These are phyloP conservation scores for Fusarium caatingaense DNA, from an alignment of 2,329 filamentous ascomycete genomes.

Conservation along the genomic window DNA sequence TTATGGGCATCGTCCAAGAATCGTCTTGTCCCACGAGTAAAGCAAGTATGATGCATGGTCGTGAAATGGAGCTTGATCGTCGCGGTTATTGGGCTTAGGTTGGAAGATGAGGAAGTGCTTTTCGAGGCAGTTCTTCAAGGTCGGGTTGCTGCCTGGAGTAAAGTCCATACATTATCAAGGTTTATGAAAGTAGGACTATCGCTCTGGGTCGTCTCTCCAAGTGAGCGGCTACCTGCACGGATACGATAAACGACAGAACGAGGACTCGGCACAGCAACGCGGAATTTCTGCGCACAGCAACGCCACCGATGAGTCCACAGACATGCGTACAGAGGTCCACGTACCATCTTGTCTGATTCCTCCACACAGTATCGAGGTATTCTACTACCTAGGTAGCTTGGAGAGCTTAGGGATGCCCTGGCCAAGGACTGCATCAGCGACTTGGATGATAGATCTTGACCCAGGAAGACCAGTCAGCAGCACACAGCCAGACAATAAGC, in stretches of 20 bases:
- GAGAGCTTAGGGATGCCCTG: too few relatives aligned
- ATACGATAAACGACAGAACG: not conserved
- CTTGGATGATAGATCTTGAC: not conserved
- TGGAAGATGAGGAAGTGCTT: too few relatives aligned
- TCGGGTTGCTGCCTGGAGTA: too few relatives aligned
- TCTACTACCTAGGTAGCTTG: too few relatives aligned
- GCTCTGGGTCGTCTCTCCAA: not conserved
- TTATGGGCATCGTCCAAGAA: not conserved
- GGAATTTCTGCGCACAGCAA: too few relatives aligned
- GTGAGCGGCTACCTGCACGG: accelerated
- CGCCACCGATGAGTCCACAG: too few relatives aligned
- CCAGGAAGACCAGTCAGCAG: not conserved
- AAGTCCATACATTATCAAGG: not conserved
- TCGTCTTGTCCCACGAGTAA: not conserved
- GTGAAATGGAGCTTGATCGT: not conserved
- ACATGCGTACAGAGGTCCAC: not conserved
- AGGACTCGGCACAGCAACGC: not conserved
- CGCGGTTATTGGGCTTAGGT: not conserved
- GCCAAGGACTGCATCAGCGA: not conserved
- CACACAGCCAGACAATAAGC: not conserved
- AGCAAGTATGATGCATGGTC: not conserved
- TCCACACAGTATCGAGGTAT: not conserved
- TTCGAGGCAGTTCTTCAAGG: accelerated
- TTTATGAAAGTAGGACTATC: not conserved
- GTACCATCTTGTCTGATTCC: not conserved